Evolutionary conservation across 129 eudicot genomes (phyloP), one percentile per base, ranked within the genome.

Genomic region (Solidago caesia): DNA sequence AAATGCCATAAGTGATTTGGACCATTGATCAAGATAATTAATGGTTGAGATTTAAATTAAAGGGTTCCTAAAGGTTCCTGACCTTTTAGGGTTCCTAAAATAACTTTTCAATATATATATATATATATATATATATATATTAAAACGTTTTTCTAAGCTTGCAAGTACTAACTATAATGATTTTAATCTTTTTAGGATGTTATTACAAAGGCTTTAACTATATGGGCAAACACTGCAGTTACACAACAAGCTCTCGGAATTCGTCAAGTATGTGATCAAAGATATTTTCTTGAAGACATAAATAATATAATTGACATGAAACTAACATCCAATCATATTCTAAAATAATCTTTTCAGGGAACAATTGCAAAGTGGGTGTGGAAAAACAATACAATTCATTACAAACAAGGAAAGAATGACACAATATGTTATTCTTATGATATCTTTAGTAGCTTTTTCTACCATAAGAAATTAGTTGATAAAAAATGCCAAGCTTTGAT

Each of bases 401-500:
- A 67, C 67, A 0, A 4, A 6, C 48, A 21, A 8, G 67, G 68
- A 29, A 73, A 73, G 47, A 61, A 59, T 27, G 77, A 73, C 59
- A 45, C 46, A 7, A 6, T 26, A 12, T 59, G 5, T 73, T 73
- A 59, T 61, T 73, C 69, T 4, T 73, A 60, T 59, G 77, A 76
- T 56, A 60, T 67, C 2, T 60, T 45, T 25, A 66, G 56, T 66
- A 68, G 53, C 5, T 44, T 42, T 64, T 3, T 42, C 11, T 51
- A 75, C 44, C 80, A 76, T 67, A 51, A 69, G 29, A 45, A 53
- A n/a, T 74, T 76, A 44, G 7, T 33, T 26, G 4, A 11, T 6
- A 76, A 57, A 67, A 25, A 29, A 5, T 67, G 48, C 7, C 68
- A 10, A 39, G 67, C 68, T 57, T 68, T 76, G 68, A 52, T 76